Base-by-base conservation (phyloP, 2,329 filamentous ascomycete genomes). In the Chaetothyriales sp. region DNA sequence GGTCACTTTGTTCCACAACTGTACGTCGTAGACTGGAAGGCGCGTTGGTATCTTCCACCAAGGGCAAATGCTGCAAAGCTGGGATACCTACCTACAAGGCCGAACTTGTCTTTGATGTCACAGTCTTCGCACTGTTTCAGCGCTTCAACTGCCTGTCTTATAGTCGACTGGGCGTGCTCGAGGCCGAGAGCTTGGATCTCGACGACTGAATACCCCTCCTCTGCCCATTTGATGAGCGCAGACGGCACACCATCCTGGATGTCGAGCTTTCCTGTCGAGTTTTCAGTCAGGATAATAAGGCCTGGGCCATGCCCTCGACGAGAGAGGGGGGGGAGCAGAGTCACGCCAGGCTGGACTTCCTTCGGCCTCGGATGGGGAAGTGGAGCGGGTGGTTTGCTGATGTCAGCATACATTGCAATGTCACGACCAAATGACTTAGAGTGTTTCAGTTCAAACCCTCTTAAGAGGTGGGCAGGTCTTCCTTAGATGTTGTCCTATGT, bases 161-260 rank as follows among this genome's bases (percentile, higher is more conserved):
- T 44, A 2, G 61, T 28, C 4, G 58, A 55, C 25, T 54, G 20
- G 8, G 46, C 43, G 3, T 28, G 28, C 40, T 37, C 33, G 33
- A 58, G 51, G 18, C 47, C 53, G 2, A 48, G 9, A 13, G 53
- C 43, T 1, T 66, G 61, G 0, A 85, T 62, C 62, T 83, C 74
- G 0, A 70, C 78, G 2, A 85, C 80, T 0, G 76, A 70, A 57
- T 78, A 85, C 0, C 82, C 80, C 63, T 86, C 83, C 62, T 86
- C 82, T 0, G 81, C 82, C 83, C 83, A 86, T 65, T 86, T 86
- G 54, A 77, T 62, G 13, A 78, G 60, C 0, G 78, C 77, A 7
- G 75, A 70, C 0, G 82, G 81, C 50, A 75, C 73, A 1, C 72
- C 62, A 45, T 66, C 68, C 47, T 65, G 64, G 46, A 51, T 55